phyloP scores from a whole-genome alignment of 768 basidiomycete genomes.

The Trametes gibbosa region DNA sequence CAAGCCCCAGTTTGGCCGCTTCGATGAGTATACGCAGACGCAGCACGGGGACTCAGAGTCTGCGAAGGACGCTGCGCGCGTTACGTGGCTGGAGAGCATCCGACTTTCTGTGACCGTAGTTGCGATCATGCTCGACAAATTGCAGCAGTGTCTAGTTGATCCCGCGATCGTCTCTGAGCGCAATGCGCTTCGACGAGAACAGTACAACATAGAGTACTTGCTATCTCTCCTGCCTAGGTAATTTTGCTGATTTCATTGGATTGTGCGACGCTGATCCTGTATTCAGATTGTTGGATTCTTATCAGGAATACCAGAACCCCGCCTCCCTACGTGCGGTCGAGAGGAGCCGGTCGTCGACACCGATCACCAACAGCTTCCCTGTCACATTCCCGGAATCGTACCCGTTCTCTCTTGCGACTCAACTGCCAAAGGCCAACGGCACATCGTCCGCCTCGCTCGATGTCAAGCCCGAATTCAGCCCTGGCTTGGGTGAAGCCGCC shows the following conservation, averaged over 20 bases:
- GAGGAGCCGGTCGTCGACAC: conserved; percentile 56
- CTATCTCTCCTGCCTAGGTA: conserved; percentile 82
- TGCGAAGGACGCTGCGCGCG: conserved; percentile 67
- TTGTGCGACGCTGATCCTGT: background rate
- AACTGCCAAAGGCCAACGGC: conserved; percentile 53
- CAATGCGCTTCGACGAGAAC: conserved; percentile 67
- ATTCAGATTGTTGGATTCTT: conserved; percentile 78
- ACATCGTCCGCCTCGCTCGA: conserved; percentile 34
- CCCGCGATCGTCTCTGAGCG: conserved; percentile 62
- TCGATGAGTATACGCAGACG: conserved; percentile 74
- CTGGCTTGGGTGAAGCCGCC: conserved; percentile 81
- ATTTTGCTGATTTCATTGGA: conserved; percentile 18
- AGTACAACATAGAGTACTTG: conserved; percentile 88
- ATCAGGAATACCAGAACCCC: conserved; percentile 74
- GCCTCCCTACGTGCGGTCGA: conserved; percentile 69
- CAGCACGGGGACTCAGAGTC: conserved; percentile 64
- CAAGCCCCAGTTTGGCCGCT: conserved; percentile 90
- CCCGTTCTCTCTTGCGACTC: conserved; percentile 80
- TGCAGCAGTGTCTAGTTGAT: conserved; percentile 76
- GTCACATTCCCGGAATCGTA: conserved; percentile 93
- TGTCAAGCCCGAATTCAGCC: conserved; percentile 57
- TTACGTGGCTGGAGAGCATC: conserved; percentile 87
- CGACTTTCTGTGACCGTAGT: conserved; percentile 88
- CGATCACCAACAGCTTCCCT: conserved; percentile 57
- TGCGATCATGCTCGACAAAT: conserved; percentile 85